A percentile compares a stretch with the other conserved stretches of the same genome.
These are phyloP conservation scores for Linderniella brevidens DNA, from an alignment of 257 asterid species.

Conservation along the genomic window DNA sequence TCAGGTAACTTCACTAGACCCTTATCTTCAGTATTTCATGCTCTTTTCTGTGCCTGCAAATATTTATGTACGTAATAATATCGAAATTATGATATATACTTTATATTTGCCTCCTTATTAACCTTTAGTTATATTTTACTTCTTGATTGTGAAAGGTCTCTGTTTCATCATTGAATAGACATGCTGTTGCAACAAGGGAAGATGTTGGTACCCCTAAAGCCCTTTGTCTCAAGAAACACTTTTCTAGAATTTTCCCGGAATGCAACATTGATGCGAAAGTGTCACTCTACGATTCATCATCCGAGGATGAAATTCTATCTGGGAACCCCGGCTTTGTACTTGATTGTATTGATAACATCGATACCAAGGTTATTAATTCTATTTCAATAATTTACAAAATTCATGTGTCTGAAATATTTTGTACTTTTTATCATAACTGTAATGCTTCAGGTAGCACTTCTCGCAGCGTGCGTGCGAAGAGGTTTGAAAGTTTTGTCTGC, in stretches of 20 bases:
- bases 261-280: constrained; percentile 83
- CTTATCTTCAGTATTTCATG: background rate
- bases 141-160: constrained; percentile 51
- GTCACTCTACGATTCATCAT: constrained; percentile 57
- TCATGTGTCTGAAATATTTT: background rate
- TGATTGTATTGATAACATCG: constrained; percentile 93
- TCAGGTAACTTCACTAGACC: constrained; percentile 33
- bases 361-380: constrained; percentile 48
- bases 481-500: constrained; percentile 91
- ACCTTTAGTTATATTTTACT: constrained; percentile 6
- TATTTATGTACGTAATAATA: constrained; percentile 3
- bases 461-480: constrained; percentile 83
- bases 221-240: constrained; percentile 76
- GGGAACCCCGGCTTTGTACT: constrained; percentile 83
- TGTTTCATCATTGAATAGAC: constrained; percentile 90
- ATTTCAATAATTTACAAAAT: background rate
- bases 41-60: constrained; percentile 2
- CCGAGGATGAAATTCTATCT: constrained; percentile 84
- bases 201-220: constrained; percentile 93
- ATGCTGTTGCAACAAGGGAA: constrained; percentile 91
- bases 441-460: constrained; percentile 63
- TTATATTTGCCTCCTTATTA: constrained; percentile 5
- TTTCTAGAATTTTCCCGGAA: constrained; percentile 70
- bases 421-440: background rate
- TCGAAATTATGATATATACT: background rate